These are phyloP conservation scores for Trichoderma arundinaceum DNA, from an alignment of 2,329 filamentous ascomycete genomes.

Conservation along the genomic window DNA sequence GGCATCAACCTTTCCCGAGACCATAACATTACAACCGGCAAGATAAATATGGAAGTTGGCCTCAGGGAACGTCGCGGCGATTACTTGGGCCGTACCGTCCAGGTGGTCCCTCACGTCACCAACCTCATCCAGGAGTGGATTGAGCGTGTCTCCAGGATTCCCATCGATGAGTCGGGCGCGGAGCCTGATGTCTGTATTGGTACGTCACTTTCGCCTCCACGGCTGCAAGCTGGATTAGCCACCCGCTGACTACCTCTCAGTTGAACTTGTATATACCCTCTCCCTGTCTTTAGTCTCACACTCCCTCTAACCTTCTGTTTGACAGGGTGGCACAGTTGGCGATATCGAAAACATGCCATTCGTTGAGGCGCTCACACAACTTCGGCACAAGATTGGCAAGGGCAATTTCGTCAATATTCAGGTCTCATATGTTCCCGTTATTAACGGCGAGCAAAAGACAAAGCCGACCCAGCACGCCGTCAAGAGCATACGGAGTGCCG, in stretches of 20 bases:
- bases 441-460: constrained; percentile 80
- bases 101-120: constrained; percentile 91
- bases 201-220: constrained; percentile 47
- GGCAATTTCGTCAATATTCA: constrained; percentile 69
- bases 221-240: not conserved
- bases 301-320: constrained; percentile 26
- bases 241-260: not conserved
- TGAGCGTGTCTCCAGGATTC: constrained; percentile 79
- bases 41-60: constrained; percentile 91
- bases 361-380: constrained; percentile 82
- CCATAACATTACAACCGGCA: constrained; percentile 97
- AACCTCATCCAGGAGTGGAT: constrained; percentile 94
- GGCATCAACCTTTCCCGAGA: constrained; percentile 81
- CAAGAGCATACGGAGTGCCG: constrained; percentile 79
- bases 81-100: constrained; percentile 87
- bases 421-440: constrained; percentile 83
- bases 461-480: constrained; percentile 96
- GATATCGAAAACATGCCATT: constrained; percentile 90
- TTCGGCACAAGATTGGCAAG: constrained; percentile 72
- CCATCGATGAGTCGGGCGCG: constrained; percentile 82
- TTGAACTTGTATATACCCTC: not conserved
- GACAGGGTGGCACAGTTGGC: constrained; percentile 65
- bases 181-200: constrained; percentile 93
- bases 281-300: not conserved
- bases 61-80: constrained; percentile 68